Evolutionary conservation across 2,329 filamentous ascomycete genomes (phyloP), one percentile per base, ranked within the genome.

Genomic region (Albifimbria verrucaria): DNA sequence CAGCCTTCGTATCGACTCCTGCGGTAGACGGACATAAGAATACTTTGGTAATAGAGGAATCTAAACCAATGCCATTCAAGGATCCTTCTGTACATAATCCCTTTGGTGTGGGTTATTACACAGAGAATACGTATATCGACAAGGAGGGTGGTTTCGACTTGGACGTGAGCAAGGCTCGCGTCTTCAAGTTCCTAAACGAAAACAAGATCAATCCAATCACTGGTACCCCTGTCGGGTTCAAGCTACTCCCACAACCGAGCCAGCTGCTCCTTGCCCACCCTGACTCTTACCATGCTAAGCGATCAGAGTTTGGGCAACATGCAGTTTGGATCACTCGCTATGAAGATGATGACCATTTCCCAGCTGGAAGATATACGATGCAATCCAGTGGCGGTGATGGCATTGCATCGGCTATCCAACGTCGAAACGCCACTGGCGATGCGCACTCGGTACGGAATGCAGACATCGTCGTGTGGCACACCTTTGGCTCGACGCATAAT

Each of bases 1-100:
- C 62, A 78, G 74, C n/a, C 65, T 84, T 25, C 77, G 85, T 1
- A 80, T 88, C n/a, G 85, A 89, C n/a, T 59, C 83, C 84, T 0
- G 80, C 82, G 2, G 72, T 88, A 41, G 83, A 87, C 58, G 83
- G 83, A 0, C 71, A 79, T 58, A 63, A 67, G 2, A 87, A 87
- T 64, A 80, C 80, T 0, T 67, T 85, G 1, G 62, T 68, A 2
- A 54, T 72, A 1, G 70, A 75, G 23, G 72, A 76, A 36, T 67
- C 68, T 1, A 57, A 65, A 7, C 47, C 72, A 0, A 71, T 85
- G 60, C 76, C 79, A 0, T 67, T 75, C 52, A 54, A 64, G 11
- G 57, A 52, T 10, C 48, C 55, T 4, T 64, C 60, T 54, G 55
- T 67, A 1, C 57, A 63, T 0, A 83, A 83, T 58, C 80, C 80